These are phyloP conservation scores for Beauveria scarabaeidicola DNA, from an alignment of 2,329 filamentous ascomycete genomes.

Conservation along the genomic window DNA sequence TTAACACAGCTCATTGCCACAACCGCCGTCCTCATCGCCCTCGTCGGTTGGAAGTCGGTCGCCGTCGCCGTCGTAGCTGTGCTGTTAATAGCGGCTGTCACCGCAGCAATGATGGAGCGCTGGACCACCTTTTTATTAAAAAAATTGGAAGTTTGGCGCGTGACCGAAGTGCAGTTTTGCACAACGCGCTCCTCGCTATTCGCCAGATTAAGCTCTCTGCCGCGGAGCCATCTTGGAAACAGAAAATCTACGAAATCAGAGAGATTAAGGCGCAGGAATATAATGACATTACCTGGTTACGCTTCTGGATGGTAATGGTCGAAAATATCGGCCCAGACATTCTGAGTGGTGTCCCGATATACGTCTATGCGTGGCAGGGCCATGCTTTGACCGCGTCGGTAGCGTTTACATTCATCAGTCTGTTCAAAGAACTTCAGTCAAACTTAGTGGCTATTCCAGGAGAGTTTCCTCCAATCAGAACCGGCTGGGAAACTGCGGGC, in stretches of 20 bases:
- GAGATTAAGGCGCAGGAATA: slow-evolving; percentile 1
- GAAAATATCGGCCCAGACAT: slow-evolving; percentile 8
- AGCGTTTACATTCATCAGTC: slow-evolving; percentile 11
- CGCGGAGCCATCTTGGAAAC: slow-evolving; percentile 7
- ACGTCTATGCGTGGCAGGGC: neutral
- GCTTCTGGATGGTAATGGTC: neutral
- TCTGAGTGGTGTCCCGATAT: slow-evolving; percentile 3
- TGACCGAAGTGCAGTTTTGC: neutral
- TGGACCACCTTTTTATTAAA: neutral
- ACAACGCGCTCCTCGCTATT: slow-evolving; percentile 5
- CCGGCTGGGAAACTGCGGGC: slow-evolving; percentile 5
- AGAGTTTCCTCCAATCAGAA: neutral
- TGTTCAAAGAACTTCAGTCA: slow-evolving; percentile 10
- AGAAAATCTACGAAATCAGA: slow-evolving; percentile 7
- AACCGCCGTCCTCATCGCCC: neutral
- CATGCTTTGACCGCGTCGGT: neutral
- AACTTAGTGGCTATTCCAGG: slow-evolving; percentile 4
- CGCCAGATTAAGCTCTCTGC: slow-evolving; percentile 13
- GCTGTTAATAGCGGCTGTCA: neutral
- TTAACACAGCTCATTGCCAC: neutral
- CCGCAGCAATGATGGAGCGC: neutral
- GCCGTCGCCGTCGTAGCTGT: neutral
- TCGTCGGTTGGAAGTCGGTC: neutral
- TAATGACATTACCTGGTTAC: neutral
- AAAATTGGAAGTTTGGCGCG: neutral